A percentile compares a stretch with the other conserved stretches of the same genome.
Evolutionary conservation across 176 grass and related monocot genomes (phyloP).

Genomic region (Ampelocalamus luodianensis): DNA sequence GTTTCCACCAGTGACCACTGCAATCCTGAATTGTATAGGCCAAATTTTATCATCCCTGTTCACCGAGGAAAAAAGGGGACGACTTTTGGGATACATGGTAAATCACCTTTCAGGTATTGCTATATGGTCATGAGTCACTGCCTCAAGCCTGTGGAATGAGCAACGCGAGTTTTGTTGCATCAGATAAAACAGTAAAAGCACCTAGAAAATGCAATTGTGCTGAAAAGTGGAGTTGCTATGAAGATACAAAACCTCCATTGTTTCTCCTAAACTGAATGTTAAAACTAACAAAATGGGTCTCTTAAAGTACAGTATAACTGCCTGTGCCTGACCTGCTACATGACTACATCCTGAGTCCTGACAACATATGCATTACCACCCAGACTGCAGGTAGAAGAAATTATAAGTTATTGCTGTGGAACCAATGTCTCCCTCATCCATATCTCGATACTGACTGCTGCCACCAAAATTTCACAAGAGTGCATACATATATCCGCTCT

Average conservation of each 20-base stretch:
- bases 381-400: background rate
- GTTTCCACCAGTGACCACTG: slow-evolving; percentile 76
- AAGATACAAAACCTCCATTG: background rate
- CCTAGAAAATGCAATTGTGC: background rate
- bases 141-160: background rate
- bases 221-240: background rate
- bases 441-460: too few species aligned
- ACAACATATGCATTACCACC: background rate
- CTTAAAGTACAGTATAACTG: background rate
- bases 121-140: background rate
- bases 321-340: too few species aligned
- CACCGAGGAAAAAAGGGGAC: background rate
- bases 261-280: background rate
- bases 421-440: too few species aligned
- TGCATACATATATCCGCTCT: too few species aligned
- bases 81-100: background rate
- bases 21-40: slow-evolving; percentile 40
- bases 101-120: slow-evolving; percentile 40
- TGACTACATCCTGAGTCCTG: background rate
- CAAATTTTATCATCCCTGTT: background rate
- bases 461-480: too few species aligned
- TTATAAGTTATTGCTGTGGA: too few species aligned
- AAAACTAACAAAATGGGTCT: background rate
- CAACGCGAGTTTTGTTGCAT: background rate
- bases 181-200: background rate